A percentile compares a stretch with the other conserved stretches of the same genome.
Evolutionary conservation across 768 basidiomycete genomes (phyloP).

Genomic region (Amanita polypyramis): DNA sequence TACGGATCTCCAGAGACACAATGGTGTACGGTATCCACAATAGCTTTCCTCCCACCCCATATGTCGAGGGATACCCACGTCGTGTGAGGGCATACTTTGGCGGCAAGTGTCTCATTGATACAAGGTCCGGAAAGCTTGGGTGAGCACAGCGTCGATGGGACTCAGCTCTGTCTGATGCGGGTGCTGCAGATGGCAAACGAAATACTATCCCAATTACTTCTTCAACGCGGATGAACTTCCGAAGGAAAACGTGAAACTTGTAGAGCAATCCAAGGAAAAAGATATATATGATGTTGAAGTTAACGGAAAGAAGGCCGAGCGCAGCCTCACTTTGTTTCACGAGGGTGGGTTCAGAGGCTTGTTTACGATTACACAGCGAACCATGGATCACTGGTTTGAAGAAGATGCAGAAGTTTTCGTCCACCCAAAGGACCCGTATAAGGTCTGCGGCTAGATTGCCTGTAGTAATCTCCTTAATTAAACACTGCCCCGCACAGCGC

Average conservation of each 20-base stretch:
- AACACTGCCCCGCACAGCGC: constrained; percentile 28
- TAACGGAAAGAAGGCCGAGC: constrained; percentile 24
- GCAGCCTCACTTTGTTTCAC: constrained; percentile 23
- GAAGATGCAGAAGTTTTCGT: constrained; percentile 53
- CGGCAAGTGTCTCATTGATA: constrained; percentile 44
- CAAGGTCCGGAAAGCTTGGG: constrained; percentile 48
- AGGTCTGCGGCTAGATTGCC: constrained; percentile 25
- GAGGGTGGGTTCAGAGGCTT: constrained; percentile 30
- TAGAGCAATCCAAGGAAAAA: constrained; percentile 16
- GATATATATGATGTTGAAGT: constrained; percentile 38
- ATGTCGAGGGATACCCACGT: constrained; percentile 37
- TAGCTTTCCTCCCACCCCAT: constrained; percentile 28
- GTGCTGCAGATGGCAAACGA: constrained; percentile 38
- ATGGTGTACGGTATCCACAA: not conserved
- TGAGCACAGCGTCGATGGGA: constrained; percentile 18
- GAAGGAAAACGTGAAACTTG: constrained; percentile 26
- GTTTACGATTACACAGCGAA: constrained; percentile 36
- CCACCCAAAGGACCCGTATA: constrained; percentile 63
- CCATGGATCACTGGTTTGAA: constrained; percentile 58
- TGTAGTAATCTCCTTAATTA: not conserved
- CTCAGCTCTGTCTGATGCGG: not conserved
- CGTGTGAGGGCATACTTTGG: constrained; percentile 45
- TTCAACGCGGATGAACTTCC: constrained; percentile 37
- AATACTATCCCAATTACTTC: constrained; percentile 44
- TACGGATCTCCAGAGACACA: not conserved